Conservation (phyloP, 2,329 filamentous ascomycete species). For the Chrysoporthe puriensis region DNA sequence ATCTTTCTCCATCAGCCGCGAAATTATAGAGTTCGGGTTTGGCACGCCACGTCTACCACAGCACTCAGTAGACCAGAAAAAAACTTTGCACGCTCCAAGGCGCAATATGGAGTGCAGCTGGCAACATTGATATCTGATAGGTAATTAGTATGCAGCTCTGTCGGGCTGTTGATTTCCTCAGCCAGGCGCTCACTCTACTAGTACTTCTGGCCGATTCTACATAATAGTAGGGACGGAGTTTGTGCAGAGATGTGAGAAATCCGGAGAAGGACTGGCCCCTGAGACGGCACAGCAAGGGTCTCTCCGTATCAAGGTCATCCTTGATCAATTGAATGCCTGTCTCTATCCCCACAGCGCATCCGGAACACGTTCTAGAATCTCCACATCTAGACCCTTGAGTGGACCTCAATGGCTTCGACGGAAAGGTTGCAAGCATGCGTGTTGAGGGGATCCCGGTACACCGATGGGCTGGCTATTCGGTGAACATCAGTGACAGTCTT, state of each 20-base stretch:
- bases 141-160: not conserved
- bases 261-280: constrained; percentile 11
- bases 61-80: not conserved
- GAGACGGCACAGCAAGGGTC: constrained; percentile 5
- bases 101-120: not conserved
- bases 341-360: constrained; percentile 18
- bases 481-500: not conserved
- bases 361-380: constrained; percentile 24
- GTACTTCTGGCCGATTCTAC: no score
- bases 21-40: not conserved
- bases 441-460: constrained; percentile 19
- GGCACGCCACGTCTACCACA: not conserved
- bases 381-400: constrained; percentile 21
- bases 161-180: not conserved
- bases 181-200: not conserved
- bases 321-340: constrained; percentile 12
- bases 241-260: not conserved
- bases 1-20: not conserved
- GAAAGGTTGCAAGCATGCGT: constrained; percentile 18
- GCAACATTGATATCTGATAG: not conserved
- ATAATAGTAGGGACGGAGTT: not conserved
- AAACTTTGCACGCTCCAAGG: not conserved
- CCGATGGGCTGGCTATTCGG: constrained; percentile 5
- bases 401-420: constrained; percentile 18
- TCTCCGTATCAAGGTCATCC: constrained; percentile 1